phyloP scores from a whole-genome alignment of 2,329 filamentous ascomycete species.

The Didymella pinodella region DNA sequence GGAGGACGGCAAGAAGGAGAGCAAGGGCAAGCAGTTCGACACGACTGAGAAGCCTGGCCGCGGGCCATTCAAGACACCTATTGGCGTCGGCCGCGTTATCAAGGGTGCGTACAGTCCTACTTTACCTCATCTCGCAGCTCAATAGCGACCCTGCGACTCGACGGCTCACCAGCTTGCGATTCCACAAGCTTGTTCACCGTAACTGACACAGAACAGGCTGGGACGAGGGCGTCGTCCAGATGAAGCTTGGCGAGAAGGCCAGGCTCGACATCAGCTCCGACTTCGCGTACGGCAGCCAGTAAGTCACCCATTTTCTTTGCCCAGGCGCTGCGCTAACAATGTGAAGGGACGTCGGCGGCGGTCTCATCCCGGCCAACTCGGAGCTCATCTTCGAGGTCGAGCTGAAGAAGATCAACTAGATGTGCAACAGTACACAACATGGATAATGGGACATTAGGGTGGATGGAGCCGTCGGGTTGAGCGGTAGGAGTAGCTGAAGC shows the following conservation, averaged over 20 bases:
- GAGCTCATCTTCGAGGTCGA: conserved; percentile 71
- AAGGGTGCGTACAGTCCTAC: conserved; percentile 66
- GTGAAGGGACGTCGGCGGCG: conserved; percentile 55
- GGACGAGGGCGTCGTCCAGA: conserved; percentile 70
- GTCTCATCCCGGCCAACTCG: conserved; percentile 75
- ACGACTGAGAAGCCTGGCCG: conserved; percentile 71
- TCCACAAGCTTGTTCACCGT: not conserved
- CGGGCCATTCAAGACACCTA: conserved; percentile 75
- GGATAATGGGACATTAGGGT: not conserved
- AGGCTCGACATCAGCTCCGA: conserved; percentile 81
- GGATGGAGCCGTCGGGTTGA: not conserved
- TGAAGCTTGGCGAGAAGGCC: conserved; percentile 91
- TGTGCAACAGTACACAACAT: not conserved
- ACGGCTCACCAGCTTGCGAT: not conserved
- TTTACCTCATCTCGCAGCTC: not conserved
- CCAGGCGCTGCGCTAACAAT: not conserved
- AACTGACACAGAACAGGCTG: conserved; percentile 47
- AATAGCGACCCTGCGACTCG: not conserved
- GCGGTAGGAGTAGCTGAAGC: not conserved
- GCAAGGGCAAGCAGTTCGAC: conserved; percentile 69
- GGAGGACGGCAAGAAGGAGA: conserved; percentile 29
- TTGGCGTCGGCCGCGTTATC: conserved; percentile 86
- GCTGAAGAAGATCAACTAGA: conserved; percentile 47
- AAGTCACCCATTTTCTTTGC: conserved; percentile 1
- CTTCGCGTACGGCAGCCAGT: conserved; percentile 46